Conservation (phyloP, 306 rosid species). For the Cucumis hystrix region DNA sequence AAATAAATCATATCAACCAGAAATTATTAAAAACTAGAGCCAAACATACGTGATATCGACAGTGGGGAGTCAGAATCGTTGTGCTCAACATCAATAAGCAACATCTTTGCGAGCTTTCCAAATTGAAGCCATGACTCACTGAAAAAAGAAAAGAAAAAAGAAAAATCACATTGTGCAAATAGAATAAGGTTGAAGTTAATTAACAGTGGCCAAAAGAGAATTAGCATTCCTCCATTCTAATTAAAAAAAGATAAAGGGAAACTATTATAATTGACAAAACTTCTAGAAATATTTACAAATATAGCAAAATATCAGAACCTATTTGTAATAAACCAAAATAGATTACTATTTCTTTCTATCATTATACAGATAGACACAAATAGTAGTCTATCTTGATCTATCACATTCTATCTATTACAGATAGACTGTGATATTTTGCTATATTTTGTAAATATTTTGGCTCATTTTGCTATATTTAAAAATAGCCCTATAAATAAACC, state of each 20-base stretch:
- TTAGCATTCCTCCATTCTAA: background rate
- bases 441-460: no score
- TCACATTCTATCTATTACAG: no score
- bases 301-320: no score
- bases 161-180: background rate
- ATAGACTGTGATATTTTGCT: no score
- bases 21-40: background rate
- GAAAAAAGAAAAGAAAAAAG: conserved; percentile 8
- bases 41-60: conserved; percentile 49
- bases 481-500: background rate
- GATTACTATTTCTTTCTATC: no score
- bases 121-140: conserved; percentile 87
- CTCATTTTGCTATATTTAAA: no score
- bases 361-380: no score
- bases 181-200: background rate
- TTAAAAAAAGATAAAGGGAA: no score
- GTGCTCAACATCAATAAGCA: conserved; percentile 68
- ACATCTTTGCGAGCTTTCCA: conserved; percentile 69
- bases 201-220: background rate
- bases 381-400: no score
- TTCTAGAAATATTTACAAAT: no score
- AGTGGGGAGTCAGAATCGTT: conserved; percentile 48
- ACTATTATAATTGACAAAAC: no score
- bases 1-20: conserved; percentile 3
- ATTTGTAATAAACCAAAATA: no score